These are phyloP conservation scores for Trifolium repens DNA, from an alignment of 306 rosid species.

Conservation along the genomic window DNA sequence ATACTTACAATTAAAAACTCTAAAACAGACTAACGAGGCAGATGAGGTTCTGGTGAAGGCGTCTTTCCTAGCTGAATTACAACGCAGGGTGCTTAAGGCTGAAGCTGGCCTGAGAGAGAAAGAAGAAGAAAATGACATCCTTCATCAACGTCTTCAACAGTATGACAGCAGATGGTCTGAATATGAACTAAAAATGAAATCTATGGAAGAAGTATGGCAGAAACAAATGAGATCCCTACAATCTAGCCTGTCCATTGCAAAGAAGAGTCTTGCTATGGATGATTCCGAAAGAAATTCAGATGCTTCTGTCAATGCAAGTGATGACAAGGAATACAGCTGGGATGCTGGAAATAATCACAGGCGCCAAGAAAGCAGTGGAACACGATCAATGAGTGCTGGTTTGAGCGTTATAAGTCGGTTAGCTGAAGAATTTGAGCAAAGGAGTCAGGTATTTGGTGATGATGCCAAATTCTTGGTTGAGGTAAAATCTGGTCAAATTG, in stretches of 20 bases:
- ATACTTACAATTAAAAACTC: constrained; percentile 38
- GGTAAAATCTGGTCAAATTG: constrained; percentile 97
- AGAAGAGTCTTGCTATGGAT: constrained; percentile 94
- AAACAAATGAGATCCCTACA: constrained; percentile 98
- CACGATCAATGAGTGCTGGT: constrained; percentile 95
- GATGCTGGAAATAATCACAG: constrained; percentile 70
- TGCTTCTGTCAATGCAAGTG: constrained; percentile 87
- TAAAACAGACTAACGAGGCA: constrained; percentile 67
- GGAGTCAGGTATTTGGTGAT: constrained; percentile 97
- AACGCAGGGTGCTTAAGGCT: constrained; percentile 92
- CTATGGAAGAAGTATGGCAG: constrained; percentile 99
- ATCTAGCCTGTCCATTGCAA: constrained; percentile 98
- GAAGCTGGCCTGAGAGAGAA: constrained; percentile 93
- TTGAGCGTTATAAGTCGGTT: constrained; percentile 91
- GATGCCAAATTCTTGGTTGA: constrained; percentile 99
- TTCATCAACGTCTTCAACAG: constrained; percentile 93
- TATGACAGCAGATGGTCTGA: constrained; percentile 97
- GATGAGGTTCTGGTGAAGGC: constrained; percentile 94
- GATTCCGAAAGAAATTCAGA: constrained; percentile 92
- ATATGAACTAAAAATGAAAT: constrained; percentile 93
- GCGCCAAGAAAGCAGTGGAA: constrained; percentile 80
- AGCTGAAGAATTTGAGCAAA: constrained; percentile 96
- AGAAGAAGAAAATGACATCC: constrained; percentile 98
- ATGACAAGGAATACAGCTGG: constrained; percentile 81
- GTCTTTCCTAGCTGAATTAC: constrained; percentile 90